Conservation (phyloP, 495 filamentous ascomycete genomes). For the Penicillium waksmanii region DNA sequence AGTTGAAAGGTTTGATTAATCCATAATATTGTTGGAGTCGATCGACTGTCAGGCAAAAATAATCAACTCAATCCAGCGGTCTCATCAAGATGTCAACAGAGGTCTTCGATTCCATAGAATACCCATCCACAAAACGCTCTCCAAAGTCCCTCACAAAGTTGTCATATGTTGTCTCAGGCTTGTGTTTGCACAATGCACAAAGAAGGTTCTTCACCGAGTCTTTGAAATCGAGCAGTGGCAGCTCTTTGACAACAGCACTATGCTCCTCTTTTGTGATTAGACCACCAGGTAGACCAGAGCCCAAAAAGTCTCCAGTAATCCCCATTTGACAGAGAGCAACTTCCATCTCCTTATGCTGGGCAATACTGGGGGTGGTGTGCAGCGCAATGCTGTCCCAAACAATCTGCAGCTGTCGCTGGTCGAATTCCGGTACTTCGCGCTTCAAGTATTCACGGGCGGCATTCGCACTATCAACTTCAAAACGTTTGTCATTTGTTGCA, state of each 20-base stretch:
- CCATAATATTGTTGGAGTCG: neutral
- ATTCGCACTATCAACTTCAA: conserved; percentile 61
- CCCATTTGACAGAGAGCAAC: conserved; percentile 41
- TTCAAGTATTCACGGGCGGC: conserved; percentile 48
- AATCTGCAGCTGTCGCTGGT: conserved; percentile 42
- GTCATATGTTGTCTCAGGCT: conserved; percentile 55
- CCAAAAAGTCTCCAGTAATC: conserved; percentile 52
- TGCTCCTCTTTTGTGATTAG: conserved; percentile 40
- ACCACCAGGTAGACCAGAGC: conserved; percentile 31
- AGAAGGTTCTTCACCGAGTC: conserved; percentile 39
- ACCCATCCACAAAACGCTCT: conserved; percentile 16
- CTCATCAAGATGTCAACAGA: neutral
- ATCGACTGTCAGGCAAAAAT: neutral
- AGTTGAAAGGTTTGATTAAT: neutral
- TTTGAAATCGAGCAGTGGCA: conserved; percentile 42
- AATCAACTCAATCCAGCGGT: neutral
- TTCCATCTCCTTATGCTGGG: conserved; percentile 48
- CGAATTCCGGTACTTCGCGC: conserved; percentile 34
- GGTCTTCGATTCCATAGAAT: neutral
- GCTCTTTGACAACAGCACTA: conserved; percentile 34
- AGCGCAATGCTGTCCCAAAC: conserved; percentile 61
- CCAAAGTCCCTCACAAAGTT: conserved; percentile 48
- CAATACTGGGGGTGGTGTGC: conserved; percentile 47
- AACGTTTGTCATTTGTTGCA: conserved; percentile 49
- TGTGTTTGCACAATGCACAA: conserved; percentile 47